These are phyloP conservation scores for Eleusine coracana DNA, from an alignment of 176 grass and related monocot species.

Conservation along the genomic window DNA sequence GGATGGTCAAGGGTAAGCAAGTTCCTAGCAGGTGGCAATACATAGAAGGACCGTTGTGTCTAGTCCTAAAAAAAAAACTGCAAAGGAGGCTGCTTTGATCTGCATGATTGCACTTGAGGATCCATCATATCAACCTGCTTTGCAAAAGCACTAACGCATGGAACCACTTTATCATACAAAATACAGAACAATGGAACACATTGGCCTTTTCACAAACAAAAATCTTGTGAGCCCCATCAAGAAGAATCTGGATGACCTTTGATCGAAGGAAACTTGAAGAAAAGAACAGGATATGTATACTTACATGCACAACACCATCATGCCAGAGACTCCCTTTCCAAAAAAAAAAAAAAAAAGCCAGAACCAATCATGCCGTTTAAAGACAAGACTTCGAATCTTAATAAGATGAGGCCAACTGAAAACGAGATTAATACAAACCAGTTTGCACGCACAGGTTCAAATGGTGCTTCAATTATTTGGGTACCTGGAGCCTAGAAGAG, in stretches of 20 bases:
- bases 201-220: neutral
- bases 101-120: slow-evolving; percentile 37
- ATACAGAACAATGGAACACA: slow-evolving; percentile 15
- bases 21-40: slow-evolving; percentile 35
- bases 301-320: neutral
- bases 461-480: neutral
- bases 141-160: slow-evolving; percentile 35
- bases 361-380: neutral
- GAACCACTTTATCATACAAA: slow-evolving; percentile 13
- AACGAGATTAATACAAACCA: neutral
- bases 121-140: slow-evolving; percentile 22
- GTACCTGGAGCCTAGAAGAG: neutral
- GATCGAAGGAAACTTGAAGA: slow-evolving; percentile 12
- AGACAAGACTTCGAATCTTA: neutral
- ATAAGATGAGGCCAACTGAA: neutral
- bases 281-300: neutral
- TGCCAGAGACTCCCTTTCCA: neutral
- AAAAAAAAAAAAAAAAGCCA: too few species aligned
- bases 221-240: slow-evolving; percentile 2
- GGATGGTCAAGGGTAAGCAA: slow-evolving; percentile 21
- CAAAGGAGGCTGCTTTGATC: slow-evolving; percentile 32
- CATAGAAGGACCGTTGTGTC: slow-evolving; percentile 7
- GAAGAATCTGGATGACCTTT: slow-evolving; percentile 37
- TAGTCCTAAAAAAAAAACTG: neutral
- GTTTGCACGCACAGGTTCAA: neutral